Evolutionary conservation across 331 rosid genomes (phyloP).

Genomic region (Cydonia oblonga): DNA sequence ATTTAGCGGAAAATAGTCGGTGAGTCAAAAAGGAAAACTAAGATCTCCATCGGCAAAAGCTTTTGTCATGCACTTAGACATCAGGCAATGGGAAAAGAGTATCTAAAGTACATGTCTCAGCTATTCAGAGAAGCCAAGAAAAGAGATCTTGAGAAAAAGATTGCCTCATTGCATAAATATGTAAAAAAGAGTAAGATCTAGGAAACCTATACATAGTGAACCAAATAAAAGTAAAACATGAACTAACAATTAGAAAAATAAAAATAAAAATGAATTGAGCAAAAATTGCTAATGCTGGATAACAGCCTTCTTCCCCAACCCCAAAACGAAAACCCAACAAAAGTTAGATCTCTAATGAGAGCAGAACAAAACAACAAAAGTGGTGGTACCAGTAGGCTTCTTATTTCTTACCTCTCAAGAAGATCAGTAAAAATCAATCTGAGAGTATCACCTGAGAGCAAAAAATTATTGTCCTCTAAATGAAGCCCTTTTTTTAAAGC

Average conservation of each 20-base stretch:
- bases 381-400: neutral
- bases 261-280: neutral
- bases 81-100: neutral
- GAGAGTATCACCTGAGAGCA: conserved; percentile 54
- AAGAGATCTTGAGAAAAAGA: neutral
- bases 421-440: conserved; percentile 58
- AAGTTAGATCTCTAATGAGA: neutral
- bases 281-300: neutral
- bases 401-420: conserved; percentile 58
- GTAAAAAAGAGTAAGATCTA: neutral
- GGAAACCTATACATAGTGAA: neutral
- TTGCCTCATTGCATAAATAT: neutral
- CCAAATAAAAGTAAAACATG: neutral
- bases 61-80: neutral
- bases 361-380: neutral
- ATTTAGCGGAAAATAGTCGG: neutral
- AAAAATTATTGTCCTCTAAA: conserved; percentile 25
- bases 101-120: neutral
- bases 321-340: neutral
- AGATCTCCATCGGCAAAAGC: neutral
- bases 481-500: conserved; percentile 35
- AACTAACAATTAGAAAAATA: neutral
- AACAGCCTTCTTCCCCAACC: neutral
- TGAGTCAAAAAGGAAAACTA: neutral
- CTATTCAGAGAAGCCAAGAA: neutral